Evolutionary conservation across 192 early-diverging fungal genomes (phyloP).

Genomic region (Linnemannia zychae): DNA sequence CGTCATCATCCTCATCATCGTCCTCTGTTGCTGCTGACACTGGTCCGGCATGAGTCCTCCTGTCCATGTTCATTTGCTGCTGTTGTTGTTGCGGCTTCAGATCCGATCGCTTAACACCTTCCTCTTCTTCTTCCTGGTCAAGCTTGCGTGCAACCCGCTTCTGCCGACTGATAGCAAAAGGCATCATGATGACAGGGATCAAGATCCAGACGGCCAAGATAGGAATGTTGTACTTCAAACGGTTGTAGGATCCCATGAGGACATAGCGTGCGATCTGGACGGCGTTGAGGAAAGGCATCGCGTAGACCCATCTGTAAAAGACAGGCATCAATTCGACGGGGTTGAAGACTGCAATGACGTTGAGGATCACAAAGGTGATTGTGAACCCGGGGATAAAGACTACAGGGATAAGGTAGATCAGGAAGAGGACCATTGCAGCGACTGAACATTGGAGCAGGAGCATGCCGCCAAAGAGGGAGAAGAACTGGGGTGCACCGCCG

Average conservation of each 20-base stretch:
- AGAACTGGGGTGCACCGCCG: conserved; percentile 27
- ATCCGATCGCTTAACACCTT: not conserved
- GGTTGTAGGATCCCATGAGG: conserved; percentile 60
- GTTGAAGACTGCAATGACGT: conserved; percentile 56
- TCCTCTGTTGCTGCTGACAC: not conserved
- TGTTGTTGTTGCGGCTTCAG: too few species aligned
- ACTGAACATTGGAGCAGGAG: conserved; percentile 38
- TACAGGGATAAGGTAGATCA: conserved; percentile 48
- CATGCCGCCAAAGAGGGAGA: conserved; percentile 48
- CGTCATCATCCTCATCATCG: not conserved
- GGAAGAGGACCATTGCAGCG: conserved; percentile 43
- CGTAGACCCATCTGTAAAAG: conserved; percentile 58
- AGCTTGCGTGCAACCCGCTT: conserved; percentile 23
- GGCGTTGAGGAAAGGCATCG: conserved; percentile 65
- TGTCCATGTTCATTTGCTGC: not conserved
- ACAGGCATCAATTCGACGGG: conserved; percentile 51
- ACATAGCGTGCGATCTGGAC: conserved; percentile 56
- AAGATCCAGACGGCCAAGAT: conserved; percentile 57
- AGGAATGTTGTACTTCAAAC: conserved; percentile 49
- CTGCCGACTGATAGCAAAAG: conserved; percentile 47
- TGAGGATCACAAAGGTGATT: conserved; percentile 52
- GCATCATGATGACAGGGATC: conserved; percentile 31
- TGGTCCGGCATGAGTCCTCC: not conserved
- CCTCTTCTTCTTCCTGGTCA: conserved; percentile 6
- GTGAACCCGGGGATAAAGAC: conserved; percentile 42